Percentiles rank a stretch among this genome's conserved stretches.
Evolutionary conservation across 768 basidiomycete genomes (phyloP).

Genomic region (Pleurotus salmoneostramineus): DNA sequence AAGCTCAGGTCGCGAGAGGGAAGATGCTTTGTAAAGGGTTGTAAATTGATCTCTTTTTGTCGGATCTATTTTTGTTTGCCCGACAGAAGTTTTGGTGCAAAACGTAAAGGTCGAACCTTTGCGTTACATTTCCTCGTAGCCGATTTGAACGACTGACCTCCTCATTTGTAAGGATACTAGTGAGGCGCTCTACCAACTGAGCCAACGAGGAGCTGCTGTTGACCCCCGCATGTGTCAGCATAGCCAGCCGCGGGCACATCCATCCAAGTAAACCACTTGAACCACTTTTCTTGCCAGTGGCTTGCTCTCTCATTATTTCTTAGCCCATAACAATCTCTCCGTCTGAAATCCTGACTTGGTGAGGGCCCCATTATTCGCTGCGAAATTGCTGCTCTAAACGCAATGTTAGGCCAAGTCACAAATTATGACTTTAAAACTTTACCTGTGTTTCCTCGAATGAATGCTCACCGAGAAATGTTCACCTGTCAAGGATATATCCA

Average conservation of each 20-base stretch:
- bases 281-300: too few relatives aligned
- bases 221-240: not conserved
- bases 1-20: slow-evolving; percentile 63
- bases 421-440: too few relatives aligned
- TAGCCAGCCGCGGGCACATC: not conserved
- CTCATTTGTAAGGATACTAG: not conserved
- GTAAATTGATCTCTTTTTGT: slow-evolving; percentile 21
- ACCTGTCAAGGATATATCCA: too few relatives aligned
- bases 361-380: too few relatives aligned
- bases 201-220: not conserved
- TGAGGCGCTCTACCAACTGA: not conserved
- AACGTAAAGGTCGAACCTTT: not conserved
- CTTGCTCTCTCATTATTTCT: too few relatives aligned
- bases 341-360: too few relatives aligned
- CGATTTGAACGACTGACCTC: not conserved
- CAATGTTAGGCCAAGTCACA: too few relatives aligned
- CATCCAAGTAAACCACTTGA: too few relatives aligned
- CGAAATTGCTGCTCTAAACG: too few relatives aligned
- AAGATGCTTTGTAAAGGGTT: slow-evolving; percentile 67
- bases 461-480: too few relatives aligned
- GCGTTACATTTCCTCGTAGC: not conserved
- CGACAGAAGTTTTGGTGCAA: not conserved
- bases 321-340: too few relatives aligned
- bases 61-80: not conserved
- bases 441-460: too few relatives aligned